Base-by-base conservation (phyloP, 2,329 filamentous ascomycete species). In the Apiospora aurea region DNA sequence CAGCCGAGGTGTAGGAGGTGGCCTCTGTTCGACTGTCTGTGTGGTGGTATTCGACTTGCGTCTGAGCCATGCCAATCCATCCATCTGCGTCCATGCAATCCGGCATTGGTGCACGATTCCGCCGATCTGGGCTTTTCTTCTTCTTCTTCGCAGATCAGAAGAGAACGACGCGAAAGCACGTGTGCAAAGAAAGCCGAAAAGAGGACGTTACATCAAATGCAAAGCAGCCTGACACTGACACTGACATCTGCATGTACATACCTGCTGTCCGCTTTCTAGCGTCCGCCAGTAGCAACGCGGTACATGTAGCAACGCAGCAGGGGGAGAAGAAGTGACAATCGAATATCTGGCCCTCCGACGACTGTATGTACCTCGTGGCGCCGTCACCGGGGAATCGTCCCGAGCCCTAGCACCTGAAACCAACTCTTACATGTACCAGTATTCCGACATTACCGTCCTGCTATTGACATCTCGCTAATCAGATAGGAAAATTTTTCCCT, bases 291-390 rank as follows among this genome's bases (percentile, higher is more conserved):
- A 21, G 16, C 16, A 61, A 10, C 57, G 16, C 16, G 38, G 11
- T 34, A 41, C 26, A 29, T 29, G 26, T 29, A 29, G 26, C 26
- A 29, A 29, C 26, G 26, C 26, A 29, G 26, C 26, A 29, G 26
- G 26, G 26, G 34, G 57, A 34, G 57, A 8, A 61, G n/a, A 14
- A 61, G 18, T 41, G 57, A 7, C 57, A 41, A 41, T 64, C 57
- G 7, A 64, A 41, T 64, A 18, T 64, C 41, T 34, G 53, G 53
- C 2, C 26, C 51, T 64, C 34, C 57, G 41, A 41, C 57, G n/a
- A n/a, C n/a, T n/a, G n/a, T n/a, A n/a, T 41, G 18, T 64, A 64
- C 57, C 57, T 64, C 57, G 57, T 64, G 57, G 57, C 57, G 57
- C 57, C 57, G 57, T 64, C 57, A 64, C 57, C 57, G 57, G 57